phyloP scores from a whole-genome alignment of 176 grass and related monocot species.

The Cenchrus americanus region DNA sequence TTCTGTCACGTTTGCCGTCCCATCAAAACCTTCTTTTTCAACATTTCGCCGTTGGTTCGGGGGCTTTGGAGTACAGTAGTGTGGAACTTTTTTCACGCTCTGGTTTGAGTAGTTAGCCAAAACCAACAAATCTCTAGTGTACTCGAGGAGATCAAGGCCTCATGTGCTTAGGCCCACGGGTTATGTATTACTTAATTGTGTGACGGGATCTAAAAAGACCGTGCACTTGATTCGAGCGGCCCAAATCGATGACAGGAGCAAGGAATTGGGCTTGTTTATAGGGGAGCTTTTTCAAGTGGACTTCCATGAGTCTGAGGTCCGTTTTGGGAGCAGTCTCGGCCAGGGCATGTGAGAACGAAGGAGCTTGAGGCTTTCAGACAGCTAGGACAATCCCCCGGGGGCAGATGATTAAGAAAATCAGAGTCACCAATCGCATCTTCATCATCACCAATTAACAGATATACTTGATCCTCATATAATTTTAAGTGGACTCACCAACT shows the following conservation, averaged over 20 bases:
- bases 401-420: background rate
- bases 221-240: background rate
- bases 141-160: background rate
- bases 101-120: no score
- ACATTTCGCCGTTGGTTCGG: background rate
- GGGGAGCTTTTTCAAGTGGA: background rate
- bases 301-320: no score
- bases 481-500: background rate
- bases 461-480: background rate
- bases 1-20: slow-evolving; percentile 31
- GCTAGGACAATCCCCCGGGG: background rate
- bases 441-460: background rate
- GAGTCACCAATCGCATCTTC: background rate
- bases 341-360: background rate
- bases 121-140: background rate
- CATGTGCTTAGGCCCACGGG: background rate
- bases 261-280: background rate
- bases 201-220: no score
- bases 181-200: background rate
- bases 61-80: background rate
- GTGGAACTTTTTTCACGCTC: background rate
- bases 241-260: background rate
- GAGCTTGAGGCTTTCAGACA: slow-evolving; percentile 1
- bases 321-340: background rate
- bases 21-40: background rate